phyloP scores from a whole-genome alignment of 1,284 basidiomycete genomes.

The Ustilago nuda region DNA sequence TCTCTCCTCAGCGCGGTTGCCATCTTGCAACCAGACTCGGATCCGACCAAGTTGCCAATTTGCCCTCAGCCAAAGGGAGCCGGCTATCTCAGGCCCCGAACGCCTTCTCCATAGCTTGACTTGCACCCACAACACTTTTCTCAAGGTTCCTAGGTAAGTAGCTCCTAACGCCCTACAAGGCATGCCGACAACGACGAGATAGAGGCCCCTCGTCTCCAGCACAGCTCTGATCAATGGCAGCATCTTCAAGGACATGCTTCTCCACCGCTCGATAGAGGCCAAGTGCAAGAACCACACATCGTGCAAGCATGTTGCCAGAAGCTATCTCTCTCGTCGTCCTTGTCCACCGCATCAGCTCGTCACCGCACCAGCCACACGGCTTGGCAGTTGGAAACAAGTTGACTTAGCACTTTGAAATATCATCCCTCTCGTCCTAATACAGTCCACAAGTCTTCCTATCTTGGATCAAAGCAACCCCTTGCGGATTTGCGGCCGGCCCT shows the following conservation, averaged over 20 bases:
- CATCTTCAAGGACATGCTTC: too few species aligned
- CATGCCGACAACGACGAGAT: conserved; percentile 5
- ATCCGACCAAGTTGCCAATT: conserved; percentile 8
- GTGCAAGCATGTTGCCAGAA: neutral
- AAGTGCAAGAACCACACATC: neutral
- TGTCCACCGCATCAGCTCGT: neutral
- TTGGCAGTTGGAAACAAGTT: neutral
- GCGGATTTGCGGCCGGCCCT: conserved; percentile 68
- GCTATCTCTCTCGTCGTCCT: neutral
- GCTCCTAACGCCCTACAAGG: conserved; percentile 4
- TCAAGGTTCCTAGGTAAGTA: conserved; percentile 54
- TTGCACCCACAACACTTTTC: conserved; percentile 36
- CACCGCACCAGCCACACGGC: neutral
- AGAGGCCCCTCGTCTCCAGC: neutral
- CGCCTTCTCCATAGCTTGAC: neutral
- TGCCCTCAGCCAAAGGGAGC: conserved; percentile 4
- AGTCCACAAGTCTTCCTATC: conserved; percentile 83
- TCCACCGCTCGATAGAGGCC: too few species aligned
- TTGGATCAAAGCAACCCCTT: conserved; percentile 64
- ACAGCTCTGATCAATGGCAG: neutral
- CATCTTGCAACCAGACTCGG: conserved; percentile 1
- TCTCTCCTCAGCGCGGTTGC: neutral
- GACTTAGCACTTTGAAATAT: conserved; percentile 41
- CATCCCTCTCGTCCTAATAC: conserved; percentile 38
- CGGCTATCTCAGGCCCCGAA: conserved; percentile 17